phyloP scores from a whole-genome alignment of 2,329 filamentous ascomycete genomes.

The Xylariaceae sp. region DNA sequence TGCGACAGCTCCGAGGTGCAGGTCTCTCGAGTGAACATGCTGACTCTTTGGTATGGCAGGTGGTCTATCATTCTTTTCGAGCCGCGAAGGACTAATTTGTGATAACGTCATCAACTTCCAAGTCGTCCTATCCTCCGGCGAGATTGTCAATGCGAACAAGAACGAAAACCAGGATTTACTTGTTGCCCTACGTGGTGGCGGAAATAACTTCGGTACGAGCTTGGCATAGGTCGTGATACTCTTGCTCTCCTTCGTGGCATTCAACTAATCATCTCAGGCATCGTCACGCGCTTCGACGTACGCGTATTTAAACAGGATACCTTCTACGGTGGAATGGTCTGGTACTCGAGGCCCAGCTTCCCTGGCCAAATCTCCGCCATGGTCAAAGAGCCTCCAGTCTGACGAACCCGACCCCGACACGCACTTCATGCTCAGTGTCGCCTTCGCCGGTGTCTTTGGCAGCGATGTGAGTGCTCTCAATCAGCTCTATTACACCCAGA shows the following conservation, averaged over 20 bases:
- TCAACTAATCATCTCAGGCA: background rate
- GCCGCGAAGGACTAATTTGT: slow-evolving; percentile 38
- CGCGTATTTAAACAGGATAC: slow-evolving; percentile 3
- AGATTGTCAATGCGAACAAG: slow-evolving; percentile 37
- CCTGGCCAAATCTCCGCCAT: slow-evolving; percentile 1
- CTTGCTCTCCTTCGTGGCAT: background rate
- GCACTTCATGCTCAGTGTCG: slow-evolving; percentile 10
- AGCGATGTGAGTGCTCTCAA: background rate
- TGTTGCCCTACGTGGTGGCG: slow-evolving; percentile 42
- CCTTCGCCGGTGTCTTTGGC: background rate
- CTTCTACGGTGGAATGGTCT: slow-evolving; percentile 4
- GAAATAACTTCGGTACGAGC: slow-evolving; percentile 24
- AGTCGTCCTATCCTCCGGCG: slow-evolving; percentile 40
- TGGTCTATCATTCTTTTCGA: slow-evolving; percentile 42
- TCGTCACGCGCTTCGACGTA: slow-evolving; percentile 5
- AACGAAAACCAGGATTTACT: slow-evolving; percentile 38
- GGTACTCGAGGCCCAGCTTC: slow-evolving; percentile 3
- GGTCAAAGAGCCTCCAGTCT: slow-evolving; percentile 6
- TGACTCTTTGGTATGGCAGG: slow-evolving; percentile 1
- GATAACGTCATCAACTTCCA: slow-evolving; percentile 38
- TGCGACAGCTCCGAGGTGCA: background rate
- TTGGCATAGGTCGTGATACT: background rate
- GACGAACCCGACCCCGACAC: background rate
- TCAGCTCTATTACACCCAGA: slow-evolving; percentile 2
- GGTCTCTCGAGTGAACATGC: background rate